Percentiles rank a stretch among this genome's conserved stretches.
Evolutionary conservation across 2,329 filamentous ascomycete species (phyloP).

Genomic region (Xylaria sp.): DNA sequence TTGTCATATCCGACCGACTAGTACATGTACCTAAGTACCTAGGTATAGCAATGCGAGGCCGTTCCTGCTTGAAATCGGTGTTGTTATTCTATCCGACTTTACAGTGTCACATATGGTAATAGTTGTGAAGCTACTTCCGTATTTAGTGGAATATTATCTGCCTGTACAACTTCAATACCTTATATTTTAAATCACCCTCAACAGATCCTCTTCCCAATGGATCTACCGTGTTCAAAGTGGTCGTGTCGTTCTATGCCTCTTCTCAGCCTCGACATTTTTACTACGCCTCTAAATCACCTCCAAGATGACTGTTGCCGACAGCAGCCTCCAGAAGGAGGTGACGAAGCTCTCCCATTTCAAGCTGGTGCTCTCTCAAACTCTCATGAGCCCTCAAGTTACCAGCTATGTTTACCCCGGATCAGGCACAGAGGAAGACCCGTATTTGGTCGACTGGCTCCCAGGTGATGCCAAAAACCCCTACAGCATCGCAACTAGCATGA

Average conservation of each 20-base stretch:
- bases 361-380: neutral
- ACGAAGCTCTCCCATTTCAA: neutral
- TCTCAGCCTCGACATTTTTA: neutral
- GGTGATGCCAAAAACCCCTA: slow-evolving; percentile 74
- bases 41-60: too few relatives aligned
- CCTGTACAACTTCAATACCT: too few relatives aligned
- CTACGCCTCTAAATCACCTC: neutral
- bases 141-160: too few relatives aligned
- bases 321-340: neutral
- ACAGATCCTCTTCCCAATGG: neutral
- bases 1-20: neutral
- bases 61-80: neutral
- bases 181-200: neutral
- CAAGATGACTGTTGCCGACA: neutral
- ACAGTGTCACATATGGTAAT: too few relatives aligned
- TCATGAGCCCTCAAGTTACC: neutral
- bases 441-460: slow-evolving; percentile 73
- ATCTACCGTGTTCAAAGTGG: neutral
- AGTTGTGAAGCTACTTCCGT: too few relatives aligned
- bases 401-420: slow-evolving; percentile 56
- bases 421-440: slow-evolving; percentile 74
- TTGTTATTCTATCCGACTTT: neutral
- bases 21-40: neutral
- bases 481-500: slow-evolving; percentile 64
- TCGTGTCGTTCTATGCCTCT: neutral